These are phyloP conservation scores for Aspergillus fumigatiaffinis DNA, from an alignment of 2,329 filamentous ascomycete species.

Conservation along the genomic window DNA sequence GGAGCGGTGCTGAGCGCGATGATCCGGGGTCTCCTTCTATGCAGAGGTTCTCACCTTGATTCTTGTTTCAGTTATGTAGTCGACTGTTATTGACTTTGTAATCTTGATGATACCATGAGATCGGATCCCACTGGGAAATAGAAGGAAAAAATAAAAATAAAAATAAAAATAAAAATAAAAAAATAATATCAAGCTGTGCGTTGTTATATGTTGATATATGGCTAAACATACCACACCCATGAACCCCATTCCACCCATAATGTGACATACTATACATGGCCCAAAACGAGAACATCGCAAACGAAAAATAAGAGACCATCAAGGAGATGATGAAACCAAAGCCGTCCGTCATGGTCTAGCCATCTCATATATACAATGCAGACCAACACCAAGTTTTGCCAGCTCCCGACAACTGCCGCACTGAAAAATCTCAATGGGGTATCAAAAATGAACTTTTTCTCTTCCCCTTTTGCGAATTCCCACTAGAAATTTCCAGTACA, in stretches of 20 bases:
- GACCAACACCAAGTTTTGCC: neutral
- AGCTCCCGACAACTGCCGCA: neutral
- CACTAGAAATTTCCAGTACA: neutral
- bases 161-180: too few relatives aligned
- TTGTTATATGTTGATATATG: neutral
- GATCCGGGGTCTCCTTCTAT: constrained; percentile 6
- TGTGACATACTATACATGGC: neutral
- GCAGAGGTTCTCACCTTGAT: constrained; percentile 2
- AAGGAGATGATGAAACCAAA: neutral
- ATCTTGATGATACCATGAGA: neutral
- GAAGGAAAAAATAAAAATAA: too few relatives aligned
- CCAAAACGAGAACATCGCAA: neutral
- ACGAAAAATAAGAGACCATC: neutral
- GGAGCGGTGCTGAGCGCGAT: constrained; percentile 17
- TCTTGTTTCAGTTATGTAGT: neutral
- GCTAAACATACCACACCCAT: neutral
- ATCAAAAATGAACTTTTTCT: neutral
- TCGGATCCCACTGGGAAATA: too few relatives aligned
- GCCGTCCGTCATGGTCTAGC: neutral
- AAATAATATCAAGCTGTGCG: neutral
- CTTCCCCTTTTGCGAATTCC: neutral
- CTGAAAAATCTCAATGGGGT: neutral
- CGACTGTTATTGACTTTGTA: neutral
- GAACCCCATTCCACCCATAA: neutral
- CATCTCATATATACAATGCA: neutral